Base-by-base conservation (phyloP, 2,329 filamentous ascomycete genomes). In the Fusarium avenaceum region DNA sequence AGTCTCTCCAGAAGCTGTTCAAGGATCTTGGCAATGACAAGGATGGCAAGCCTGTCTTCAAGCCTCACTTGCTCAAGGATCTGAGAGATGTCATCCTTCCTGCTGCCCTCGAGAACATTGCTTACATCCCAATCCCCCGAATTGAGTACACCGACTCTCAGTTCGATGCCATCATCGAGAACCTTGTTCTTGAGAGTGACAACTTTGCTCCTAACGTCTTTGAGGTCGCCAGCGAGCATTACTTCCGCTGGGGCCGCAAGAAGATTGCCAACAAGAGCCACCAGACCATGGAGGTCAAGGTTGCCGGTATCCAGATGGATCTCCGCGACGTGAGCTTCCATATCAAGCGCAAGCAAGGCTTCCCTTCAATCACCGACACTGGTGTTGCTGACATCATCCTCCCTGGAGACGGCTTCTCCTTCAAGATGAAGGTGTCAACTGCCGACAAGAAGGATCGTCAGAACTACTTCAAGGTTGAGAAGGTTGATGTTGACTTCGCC, bases 391-490 rank as follows among this genome's bases (percentile, higher is more conserved):
- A 98, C 77, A 89, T 99, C 74, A 88, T 94, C 76, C 87, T 99
- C 55, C 92, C 92, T 26, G 96, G 94, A 32, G 87, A 91, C 43
- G 96, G 96, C 35, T 90, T 99, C 78, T 92, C 91, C 75, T 97
- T 98, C 87, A 94, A 94, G 80, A 89, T 98, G 76, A 92, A 93
- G 77, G 86, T 97, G 72, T 92, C 94, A 57, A 94, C 90, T 46
- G 90, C 93, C 4, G 89, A 95, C 52, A 87, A 90, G 76, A 85
- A 84, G 20, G 94, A 97, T 74, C 83, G 85, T 28, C 88, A 92
- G 74, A 89, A 96, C 79, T 96, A 97, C 82, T 95, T 98, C 87
- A 97, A 97, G 87, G 87, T 98, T 63, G 93, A 97, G 76, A 94
- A 92, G 79, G 91, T 97, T 4, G 85, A 92, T 40, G 92, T 97